A percentile compares a stretch with the other conserved stretches of the same genome.
Conservation (phyloP, 495 filamentous ascomycete genomes). For the Polyplosphaeria fusca region DNA sequence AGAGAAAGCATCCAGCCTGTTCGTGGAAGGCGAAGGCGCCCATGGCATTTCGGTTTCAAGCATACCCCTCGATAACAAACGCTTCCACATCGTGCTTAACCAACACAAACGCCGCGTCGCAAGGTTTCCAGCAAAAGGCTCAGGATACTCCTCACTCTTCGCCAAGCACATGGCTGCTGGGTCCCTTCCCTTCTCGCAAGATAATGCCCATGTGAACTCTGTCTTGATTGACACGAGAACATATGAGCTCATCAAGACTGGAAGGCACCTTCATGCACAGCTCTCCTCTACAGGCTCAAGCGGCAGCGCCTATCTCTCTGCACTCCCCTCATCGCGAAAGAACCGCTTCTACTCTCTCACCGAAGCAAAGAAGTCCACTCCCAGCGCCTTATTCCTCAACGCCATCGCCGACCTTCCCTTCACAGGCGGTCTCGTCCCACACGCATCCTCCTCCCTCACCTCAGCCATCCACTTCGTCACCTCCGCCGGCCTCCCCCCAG, state of each 20-base stretch:
- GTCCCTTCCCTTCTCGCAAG: constrained; percentile 14
- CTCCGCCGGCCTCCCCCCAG: constrained; percentile 12
- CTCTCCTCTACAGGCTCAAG: background rate
- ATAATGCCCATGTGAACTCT: background rate
- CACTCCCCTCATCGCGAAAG: constrained; percentile 3
- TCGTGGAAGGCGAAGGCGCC: background rate
- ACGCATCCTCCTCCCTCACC: constrained; percentile 12
- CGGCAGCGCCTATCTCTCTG: background rate
- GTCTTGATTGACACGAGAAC: constrained; percentile 10
- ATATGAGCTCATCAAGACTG: constrained; percentile 3
- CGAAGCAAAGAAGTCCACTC: background rate
- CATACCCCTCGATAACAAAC: background rate
- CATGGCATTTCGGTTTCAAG: constrained; percentile 11
- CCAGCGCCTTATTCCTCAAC: constrained; percentile 4
- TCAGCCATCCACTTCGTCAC: constrained; percentile 13
- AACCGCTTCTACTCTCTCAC: constrained; percentile 10
- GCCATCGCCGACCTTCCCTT: constrained; percentile 19
- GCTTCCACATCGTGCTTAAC: constrained; percentile 5
- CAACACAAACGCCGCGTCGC: constrained; percentile 12
- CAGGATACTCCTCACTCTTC: constrained; percentile 13
- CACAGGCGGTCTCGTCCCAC: constrained; percentile 16
- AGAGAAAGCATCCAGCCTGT: background rate
- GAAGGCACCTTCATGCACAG: background rate
- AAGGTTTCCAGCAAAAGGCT: constrained; percentile 9
- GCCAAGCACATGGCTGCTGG: constrained; percentile 22